phyloP scores from a whole-genome alignment of 345 rosid genomes.

The Laguncularia racemosa region DNA sequence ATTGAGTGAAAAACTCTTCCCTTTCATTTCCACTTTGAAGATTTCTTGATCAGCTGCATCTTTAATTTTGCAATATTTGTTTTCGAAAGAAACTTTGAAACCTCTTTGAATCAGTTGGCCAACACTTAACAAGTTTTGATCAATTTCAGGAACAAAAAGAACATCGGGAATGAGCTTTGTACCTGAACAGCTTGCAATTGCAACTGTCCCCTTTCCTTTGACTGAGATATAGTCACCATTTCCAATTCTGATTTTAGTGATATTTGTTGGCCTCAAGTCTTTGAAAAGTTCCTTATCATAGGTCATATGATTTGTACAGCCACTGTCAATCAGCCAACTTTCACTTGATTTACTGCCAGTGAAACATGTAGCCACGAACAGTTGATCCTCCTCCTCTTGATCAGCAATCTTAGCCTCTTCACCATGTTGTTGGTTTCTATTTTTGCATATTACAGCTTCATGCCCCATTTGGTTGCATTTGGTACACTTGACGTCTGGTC shows the following conservation, averaged over 20 bases:
- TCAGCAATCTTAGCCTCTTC: too few relatives aligned
- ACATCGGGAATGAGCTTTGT: conserved; percentile 2
- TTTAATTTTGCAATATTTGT: neutral
- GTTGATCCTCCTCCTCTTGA: neutral
- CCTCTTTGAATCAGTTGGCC: conserved; percentile 4
- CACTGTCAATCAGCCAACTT: conserved; percentile 6
- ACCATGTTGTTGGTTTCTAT: too few relatives aligned
- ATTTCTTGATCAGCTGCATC: neutral
- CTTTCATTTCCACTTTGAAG: conserved; percentile 1
- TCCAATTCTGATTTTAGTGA: neutral
- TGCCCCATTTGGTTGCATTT: neutral
- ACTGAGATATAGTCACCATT: neutral
- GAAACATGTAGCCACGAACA: neutral
- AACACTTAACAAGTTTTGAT: conserved; percentile 15
- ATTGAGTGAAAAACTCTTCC: conserved; percentile 5
- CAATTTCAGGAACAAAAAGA: conserved; percentile 1
- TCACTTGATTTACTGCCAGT: neutral
- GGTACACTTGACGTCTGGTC: neutral
- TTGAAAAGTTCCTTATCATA: neutral
- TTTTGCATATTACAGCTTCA: neutral
- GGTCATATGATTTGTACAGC: conserved; percentile 5
- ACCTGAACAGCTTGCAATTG: neutral
- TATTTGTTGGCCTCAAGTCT: too few relatives aligned
- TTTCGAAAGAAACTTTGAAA: conserved; percentile 1
- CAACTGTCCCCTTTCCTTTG: neutral